Base-by-base conservation (phyloP, 371 early-diverging fungal species). In the Capillidium heterosporum region DNA sequence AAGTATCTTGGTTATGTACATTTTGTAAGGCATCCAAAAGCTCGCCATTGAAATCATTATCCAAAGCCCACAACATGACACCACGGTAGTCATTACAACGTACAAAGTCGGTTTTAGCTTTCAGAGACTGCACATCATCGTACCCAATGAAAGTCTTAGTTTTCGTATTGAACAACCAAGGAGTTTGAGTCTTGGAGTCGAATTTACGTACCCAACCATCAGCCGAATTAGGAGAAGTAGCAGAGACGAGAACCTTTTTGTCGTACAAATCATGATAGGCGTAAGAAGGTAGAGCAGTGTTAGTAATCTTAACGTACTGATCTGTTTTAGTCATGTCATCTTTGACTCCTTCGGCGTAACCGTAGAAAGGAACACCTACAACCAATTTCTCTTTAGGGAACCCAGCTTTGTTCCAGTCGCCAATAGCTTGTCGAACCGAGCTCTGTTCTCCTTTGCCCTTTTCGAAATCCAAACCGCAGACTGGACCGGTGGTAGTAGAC, bases 141-240 rank as follows among this genome's bases (percentile, higher is more conserved):
- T 80, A 84, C 13, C 76, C 72, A 39, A 84, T 70, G 47, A 72
- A 78, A 0, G 63, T 68, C 24, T 72, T 68, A 35, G 64, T 64
- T 1, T 65, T 57, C 3, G 71, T 63, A 47, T 80, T 76, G 68
- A 76, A 80, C 55, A 82, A 60, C 82, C 82, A 81, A 21, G 84
- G 84, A 0, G 82, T 82, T 63, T 75, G 61, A n/a, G 79, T 67
- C 8, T 61, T 62, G 15, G 67, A 57, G 50, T 83, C 84, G 79
- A 78, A 81, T 52, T 74, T 61, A 23, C 77, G 73, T 13, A 61
- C 59, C 76, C 74, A 80, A n/a, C 52, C 52, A 15, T 8, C 32
- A 28, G 5, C 65, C n/a, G 77, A 73, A 24, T 70, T 71, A 1
- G 77, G 74, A 2, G 73, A 61, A 1, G 62, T 60, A 61, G 2